Evolutionary conservation across 371 early-diverging fungal genomes (phyloP).

Genomic region (Mortierella sp.): DNA sequence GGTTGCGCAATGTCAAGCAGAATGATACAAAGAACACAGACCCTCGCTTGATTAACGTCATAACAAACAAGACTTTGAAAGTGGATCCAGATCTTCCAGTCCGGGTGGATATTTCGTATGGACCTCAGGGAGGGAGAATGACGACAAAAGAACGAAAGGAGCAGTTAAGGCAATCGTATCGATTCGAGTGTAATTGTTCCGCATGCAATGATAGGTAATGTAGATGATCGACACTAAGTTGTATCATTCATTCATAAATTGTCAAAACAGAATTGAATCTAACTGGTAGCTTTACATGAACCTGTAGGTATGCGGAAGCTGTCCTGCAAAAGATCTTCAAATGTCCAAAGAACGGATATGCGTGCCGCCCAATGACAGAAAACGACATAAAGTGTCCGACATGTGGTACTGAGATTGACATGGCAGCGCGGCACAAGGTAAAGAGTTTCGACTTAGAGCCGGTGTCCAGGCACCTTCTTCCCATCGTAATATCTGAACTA

Average conservation of each 20-base stretch:
- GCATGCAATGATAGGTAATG: conserved; percentile 52
- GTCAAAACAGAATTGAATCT: neutral
- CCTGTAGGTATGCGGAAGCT: conserved; percentile 39
- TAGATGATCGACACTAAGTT: neutral
- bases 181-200: conserved; percentile 53
- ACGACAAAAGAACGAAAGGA: conserved; percentile 30
- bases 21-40: conserved; percentile 6
- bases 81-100: conserved; percentile 29
- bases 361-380: conserved; percentile 38
- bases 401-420: conserved; percentile 32
- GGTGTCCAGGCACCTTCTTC: neutral
- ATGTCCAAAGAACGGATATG: conserved; percentile 36
- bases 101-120: conserved; percentile 46
- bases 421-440: conserved; percentile 23
- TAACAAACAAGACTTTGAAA: conserved; percentile 29
- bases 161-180: conserved; percentile 14
- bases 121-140: conserved; percentile 51
- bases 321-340: conserved; percentile 32
- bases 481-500: neutral
- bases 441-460: neutral
- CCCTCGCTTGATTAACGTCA: conserved; percentile 38
- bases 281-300: neutral
- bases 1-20: neutral
- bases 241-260: too few species aligned
- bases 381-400: conserved; percentile 28